Evolutionary conservation across 2,329 filamentous ascomycete genomes (phyloP), one percentile per base, ranked within the genome.

Genomic region (Blastomyces emzantsi): DNA sequence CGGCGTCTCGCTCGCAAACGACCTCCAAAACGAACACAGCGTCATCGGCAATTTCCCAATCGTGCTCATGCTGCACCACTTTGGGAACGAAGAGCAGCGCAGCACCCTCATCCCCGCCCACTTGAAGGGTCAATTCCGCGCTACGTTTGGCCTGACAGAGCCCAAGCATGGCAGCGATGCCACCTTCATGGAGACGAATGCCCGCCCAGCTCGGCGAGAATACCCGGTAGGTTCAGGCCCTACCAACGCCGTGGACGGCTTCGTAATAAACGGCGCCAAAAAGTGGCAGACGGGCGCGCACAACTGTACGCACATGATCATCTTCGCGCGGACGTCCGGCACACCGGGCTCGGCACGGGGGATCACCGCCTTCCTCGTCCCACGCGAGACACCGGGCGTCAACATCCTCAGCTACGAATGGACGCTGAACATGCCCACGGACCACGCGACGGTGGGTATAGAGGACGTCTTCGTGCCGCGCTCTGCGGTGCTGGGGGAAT

Each of bases 221-320:
- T 63, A 71, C n/a, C 65, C 68, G 19, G 65, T 67, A 58, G 81
- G 80, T 0, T 74, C 75, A 4, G 36, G 41, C 25, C 22, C 39
- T 13, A 70, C 76, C 1, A 80, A 80, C 7, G 49, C 49, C 25
- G 62, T 66, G 1, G 64, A 65, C 36, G 65, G 65, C 33, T 86
- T 79, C 75, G 58, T 81, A 67, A 80, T 87, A 68, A 82, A 81
- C 57, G 85, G 85, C 2, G 77, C 75, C 58, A 87, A 88, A 75
- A 85, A 83, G 73, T 88, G 85, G 85, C 85, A 87, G 76, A 86
- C 83, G 1, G 84, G 84, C 2, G 84, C 85, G 73, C 84, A 87
- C 69, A 75, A 76, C 64, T 84, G 83, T 25, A 87, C 84, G 2
- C 84, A 87, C 72, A 83, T 83, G 69, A 80, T 87, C 39, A 75